A percentile compares a stretch with the other conserved stretches of the same genome.
Evolutionary conservation across 352 stramenopile species (phyloP).

Genomic region (Phytophthora vignae): DNA sequence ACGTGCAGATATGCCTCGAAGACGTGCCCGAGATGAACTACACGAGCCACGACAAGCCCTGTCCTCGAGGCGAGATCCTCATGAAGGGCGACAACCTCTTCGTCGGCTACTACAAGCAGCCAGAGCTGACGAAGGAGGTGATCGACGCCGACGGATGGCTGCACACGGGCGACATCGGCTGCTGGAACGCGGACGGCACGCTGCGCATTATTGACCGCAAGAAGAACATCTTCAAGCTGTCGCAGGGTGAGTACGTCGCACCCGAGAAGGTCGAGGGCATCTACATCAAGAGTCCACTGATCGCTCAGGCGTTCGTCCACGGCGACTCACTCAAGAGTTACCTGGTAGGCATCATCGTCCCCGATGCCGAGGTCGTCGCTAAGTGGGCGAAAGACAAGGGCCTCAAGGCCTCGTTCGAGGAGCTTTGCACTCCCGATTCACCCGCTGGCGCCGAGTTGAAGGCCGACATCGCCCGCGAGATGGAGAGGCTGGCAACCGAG

Average conservation of each 20-base stretch:
- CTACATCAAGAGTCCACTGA: conserved; percentile 90
- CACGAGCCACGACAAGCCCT: conserved; percentile 55
- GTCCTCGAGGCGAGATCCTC: conserved; percentile 86
- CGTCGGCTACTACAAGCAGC: conserved; percentile 95
- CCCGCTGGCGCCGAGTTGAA: conserved; percentile 29
- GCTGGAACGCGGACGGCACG: conserved; percentile 92
- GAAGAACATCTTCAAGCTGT: conserved; percentile 96
- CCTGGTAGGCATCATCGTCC: conserved; percentile 94
- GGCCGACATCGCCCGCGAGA: conserved; percentile 76
- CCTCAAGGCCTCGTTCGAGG: conserved; percentile 35
- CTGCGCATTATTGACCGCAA: conserved; percentile 91
- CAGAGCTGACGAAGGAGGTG: conserved; percentile 88
- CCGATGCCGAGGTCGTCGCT: conserved; percentile 89
- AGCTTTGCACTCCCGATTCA: conserved; percentile 15
- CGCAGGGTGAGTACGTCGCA: conserved; percentile 95
- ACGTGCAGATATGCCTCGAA: conserved; percentile 91
- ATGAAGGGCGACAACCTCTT: conserved; percentile 86
- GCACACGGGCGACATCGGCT: conserved; percentile 96
- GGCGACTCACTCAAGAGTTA: conserved; percentile 94
- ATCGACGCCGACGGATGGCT: conserved; percentile 95
- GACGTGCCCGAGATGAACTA: conserved; percentile 98
- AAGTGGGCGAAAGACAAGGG: conserved; percentile 71
- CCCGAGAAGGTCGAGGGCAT: conserved; percentile 97
- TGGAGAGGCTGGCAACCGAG: conserved; percentile 67
- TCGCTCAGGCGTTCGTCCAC: conserved; percentile 95